phyloP scores from a whole-genome alignment of 176 grass and related monocot species.

The Echinochloa phyllopogon region DNA sequence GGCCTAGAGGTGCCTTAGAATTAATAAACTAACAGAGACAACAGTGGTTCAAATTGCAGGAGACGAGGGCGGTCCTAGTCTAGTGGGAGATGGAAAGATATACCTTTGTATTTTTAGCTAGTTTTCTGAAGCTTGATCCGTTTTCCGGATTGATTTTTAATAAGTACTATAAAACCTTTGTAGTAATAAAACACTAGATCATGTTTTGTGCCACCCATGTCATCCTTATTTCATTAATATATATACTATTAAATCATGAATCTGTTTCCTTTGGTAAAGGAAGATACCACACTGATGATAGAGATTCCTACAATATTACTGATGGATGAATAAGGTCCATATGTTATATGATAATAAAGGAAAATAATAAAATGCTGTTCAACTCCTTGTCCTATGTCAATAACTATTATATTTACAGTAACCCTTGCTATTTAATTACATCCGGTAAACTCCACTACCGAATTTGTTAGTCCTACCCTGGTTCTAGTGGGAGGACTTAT shows the following conservation, averaged over 20 bases:
- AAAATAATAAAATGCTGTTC: neutral
- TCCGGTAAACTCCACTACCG: neutral
- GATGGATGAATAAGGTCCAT: neutral
- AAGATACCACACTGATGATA: neutral
- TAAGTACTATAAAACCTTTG: neutral
- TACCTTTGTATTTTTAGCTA: neutral
- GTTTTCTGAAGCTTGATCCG: neutral
- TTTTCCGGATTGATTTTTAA: slow-evolving; percentile 3
- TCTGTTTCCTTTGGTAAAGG: too few relatives aligned
- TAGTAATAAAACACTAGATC: neutral
- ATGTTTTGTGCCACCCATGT: neutral
- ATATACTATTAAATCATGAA: neutral
- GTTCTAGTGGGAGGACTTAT: neutral
- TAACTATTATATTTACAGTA: neutral
- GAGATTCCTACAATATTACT: too few relatives aligned
- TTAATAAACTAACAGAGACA: slow-evolving; percentile 34
- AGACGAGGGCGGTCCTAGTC: slow-evolving; percentile 9
- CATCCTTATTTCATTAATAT: neutral
- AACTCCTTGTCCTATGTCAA: neutral
- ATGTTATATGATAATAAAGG: neutral
- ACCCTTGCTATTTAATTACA: neutral
- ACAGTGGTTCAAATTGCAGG: neutral
- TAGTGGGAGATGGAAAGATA: neutral
- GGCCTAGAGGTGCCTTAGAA: slow-evolving; percentile 15
- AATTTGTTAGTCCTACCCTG: slow-evolving; percentile 1